Base-by-base conservation (phyloP, 768 basidiomycete species). In the Boletus rufocinnamomeus region DNA sequence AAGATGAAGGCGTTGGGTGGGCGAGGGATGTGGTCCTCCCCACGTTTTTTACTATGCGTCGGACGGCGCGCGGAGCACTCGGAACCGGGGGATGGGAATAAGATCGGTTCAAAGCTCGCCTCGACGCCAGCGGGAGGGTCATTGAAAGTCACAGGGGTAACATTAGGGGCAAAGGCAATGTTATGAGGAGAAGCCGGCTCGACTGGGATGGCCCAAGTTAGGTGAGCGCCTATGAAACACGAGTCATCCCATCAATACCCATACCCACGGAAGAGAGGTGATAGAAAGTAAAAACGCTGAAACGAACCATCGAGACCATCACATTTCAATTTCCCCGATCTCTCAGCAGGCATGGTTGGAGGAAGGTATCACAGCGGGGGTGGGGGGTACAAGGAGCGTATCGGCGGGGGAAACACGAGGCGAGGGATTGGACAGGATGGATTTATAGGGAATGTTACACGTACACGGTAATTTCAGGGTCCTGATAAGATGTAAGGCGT, bases 1-100 rank as follows among this genome's bases (percentile, higher is more conserved):
- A 93, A 82, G 68, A 92, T 93, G 76, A 93, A 93, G 27, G 90
- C 91, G 66, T 93, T 92, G 2, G 90, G 88, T 2, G 90, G 90
- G 44, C 90, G 88, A 19, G 90, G 90, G 61, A 93, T 89, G 69
- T 91, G 88, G 62, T 87, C 82, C 28, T 84, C 83, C 16, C 84
- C 82, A 69, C 87, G 88, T 75, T 88, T 87, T 78, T 84, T 88
- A 48, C 80, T 76, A 65, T 89, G 88, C 0, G 80, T 79, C 7
- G 77, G 71, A 41, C 79, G 80, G 38, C 80, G 79, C 37, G 79
- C 63, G 23, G 71, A 60, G 43, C 38, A 51, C 10, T 69, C 73
- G 37, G 74, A 59, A n/a, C 73, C 57, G 45, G 76, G 58, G 25
- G 82, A 79, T 21, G 87, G 85, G 76, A 89, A 89, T 66, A 88